Base-by-base conservation (phyloP, 331 rosid genomes). In the Prunus yedoensis region DNA sequence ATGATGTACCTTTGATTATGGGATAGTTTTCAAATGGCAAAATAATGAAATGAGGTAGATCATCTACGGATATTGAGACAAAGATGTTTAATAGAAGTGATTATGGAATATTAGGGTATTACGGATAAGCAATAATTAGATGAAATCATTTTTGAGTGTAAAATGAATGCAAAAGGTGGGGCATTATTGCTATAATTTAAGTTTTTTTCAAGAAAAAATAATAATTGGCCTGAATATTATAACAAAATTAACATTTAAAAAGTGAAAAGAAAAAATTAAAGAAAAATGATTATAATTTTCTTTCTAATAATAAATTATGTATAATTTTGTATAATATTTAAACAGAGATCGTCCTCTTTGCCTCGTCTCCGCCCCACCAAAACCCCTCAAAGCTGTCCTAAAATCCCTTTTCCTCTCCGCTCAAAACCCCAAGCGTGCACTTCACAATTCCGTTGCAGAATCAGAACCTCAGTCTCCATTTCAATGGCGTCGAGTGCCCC, bases 401-500 rank as follows among this genome's bases (percentile, higher is more conserved):
- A 73, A 77, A 5, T 13, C 58, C 32, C 23, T 30, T 27, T 56
- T 54, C 30, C 77, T 7, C 63, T 66, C 75, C 65, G 59, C 70
- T 66, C 46, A 74, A 60, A 66, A n/a, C 41, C 54, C 58, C 10
- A 14, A 4, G 16, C 32, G 46, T 11, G 14, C 66, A 41, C 41
- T 17, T 63, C 77, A 20, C 32, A 47, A 4, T 30, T 10, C 47
- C 5, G 60, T 32, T 21, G 49, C 65, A 71, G 38, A 45, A 8
- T 51, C 38, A 71, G 43, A 71, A 15, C 54, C 59, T 74, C 67
- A 32, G 28, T 66, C 15, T 58, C 52, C 3, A 41, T 56, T 43
- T 68, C 65, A 11, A 89, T 87, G 99, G 91, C 98, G 87, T 87
- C 90, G 85, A 90, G 49, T 79, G 78, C 86, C 57, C 43, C 93